phyloP scores from a whole-genome alignment of 164 flowering plant species.

The Kalanchoe fedtschenkoi region DNA sequence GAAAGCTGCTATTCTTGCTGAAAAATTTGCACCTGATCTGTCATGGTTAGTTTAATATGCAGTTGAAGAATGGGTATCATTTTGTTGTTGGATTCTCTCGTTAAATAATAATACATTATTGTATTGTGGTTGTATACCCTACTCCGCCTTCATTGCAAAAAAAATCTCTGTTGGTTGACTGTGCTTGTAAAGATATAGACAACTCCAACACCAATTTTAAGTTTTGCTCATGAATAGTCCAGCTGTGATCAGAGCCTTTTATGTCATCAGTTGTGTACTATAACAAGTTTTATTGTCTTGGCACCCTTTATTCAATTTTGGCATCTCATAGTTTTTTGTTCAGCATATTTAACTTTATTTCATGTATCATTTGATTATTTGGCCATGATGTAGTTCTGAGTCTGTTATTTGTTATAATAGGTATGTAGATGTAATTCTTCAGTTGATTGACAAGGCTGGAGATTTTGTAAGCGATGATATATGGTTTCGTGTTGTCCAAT shows the following conservation, averaged over 20 bases:
- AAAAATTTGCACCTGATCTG: constrained; percentile 96
- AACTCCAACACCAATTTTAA: background rate
- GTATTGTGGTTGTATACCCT: no score
- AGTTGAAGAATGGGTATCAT: background rate
- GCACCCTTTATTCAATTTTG: no score
- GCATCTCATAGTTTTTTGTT: no score
- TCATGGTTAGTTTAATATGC: constrained; percentile 52
- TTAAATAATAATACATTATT: no score
- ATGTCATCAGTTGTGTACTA: no score
- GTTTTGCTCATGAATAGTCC: background rate
- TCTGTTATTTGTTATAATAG: constrained; percentile 20
- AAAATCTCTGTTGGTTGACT: no score
- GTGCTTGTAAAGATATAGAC: no score
- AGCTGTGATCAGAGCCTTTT: background rate
- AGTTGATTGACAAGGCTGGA: constrained; percentile 98
- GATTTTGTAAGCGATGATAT: constrained; percentile 99
- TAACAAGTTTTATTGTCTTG: no score
- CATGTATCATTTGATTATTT: background rate
- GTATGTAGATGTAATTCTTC: constrained; percentile 99
- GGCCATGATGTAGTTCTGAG: background rate
- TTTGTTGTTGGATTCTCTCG: background rate
- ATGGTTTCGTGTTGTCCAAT: constrained; percentile 99
- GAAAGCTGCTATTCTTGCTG: constrained; percentile 98
- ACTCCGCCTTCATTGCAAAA: no score
- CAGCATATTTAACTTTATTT: background rate